phyloP scores from a whole-genome alignment of 192 early-diverging fungal species.

The Chytriomyces confervae region DNA sequence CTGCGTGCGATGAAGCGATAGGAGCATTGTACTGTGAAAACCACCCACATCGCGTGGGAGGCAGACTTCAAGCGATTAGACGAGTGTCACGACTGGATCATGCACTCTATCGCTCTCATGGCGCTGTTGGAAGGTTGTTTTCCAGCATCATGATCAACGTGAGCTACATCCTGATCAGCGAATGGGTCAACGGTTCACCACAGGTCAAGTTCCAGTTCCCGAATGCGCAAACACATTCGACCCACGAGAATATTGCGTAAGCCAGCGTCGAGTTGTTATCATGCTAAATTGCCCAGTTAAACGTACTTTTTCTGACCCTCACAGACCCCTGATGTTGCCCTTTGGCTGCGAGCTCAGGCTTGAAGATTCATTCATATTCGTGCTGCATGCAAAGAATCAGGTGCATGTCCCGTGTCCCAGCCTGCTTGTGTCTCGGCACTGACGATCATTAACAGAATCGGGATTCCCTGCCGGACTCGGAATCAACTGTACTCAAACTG shows the following conservation, averaged over 20 bases:
- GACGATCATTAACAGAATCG: background rate
- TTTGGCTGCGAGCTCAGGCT: background rate
- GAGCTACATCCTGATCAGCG: too few relatives aligned
- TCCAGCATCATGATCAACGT: too few relatives aligned
- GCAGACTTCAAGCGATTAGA: too few relatives aligned
- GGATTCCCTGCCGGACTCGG: background rate
- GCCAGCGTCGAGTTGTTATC: background rate
- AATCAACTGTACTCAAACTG: slow-evolving; percentile 6
- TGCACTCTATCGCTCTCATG: too few relatives aligned
- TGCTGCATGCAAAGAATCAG: slow-evolving; percentile 3
- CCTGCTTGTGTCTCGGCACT: too few relatives aligned
- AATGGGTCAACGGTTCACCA: too few relatives aligned
- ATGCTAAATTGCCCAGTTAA: background rate
- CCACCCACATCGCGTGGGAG: too few relatives aligned
- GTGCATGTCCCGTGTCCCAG: background rate
- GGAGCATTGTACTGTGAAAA: too few relatives aligned
- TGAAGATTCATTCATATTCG: slow-evolving; percentile 13
- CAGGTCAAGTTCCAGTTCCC: slow-evolving; percentile 16
- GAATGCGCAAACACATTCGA: background rate
- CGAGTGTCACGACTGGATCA: too few relatives aligned
- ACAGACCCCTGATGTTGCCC: background rate
- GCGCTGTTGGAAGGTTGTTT: too few relatives aligned
- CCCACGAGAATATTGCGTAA: background rate
- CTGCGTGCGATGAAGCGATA: too few relatives aligned
- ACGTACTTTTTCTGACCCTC: too few relatives aligned